Evolutionary conservation across 2,329 filamentous ascomycete species (phyloP).

Genomic region (Colletotrichum sp.): DNA sequence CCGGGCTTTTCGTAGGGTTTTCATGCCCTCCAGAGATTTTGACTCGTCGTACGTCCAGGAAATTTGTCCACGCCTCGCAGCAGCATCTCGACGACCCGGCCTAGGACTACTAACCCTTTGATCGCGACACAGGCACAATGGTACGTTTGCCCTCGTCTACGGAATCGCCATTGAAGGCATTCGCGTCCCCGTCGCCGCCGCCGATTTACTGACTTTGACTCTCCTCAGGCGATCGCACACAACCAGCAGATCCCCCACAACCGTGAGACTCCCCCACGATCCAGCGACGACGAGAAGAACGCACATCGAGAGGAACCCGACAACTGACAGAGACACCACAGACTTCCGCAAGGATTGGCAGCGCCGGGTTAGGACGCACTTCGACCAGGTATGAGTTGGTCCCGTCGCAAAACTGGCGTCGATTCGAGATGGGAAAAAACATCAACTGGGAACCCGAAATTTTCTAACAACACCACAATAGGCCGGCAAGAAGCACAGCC

Average conservation of each 20-base stretch:
- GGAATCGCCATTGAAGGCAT: not conserved
- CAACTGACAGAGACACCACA: conserved; percentile 51
- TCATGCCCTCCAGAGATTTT: conserved; percentile 46
- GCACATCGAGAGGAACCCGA: conserved; percentile 26
- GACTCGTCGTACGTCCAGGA: conserved; percentile 35
- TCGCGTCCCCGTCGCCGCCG: not conserved
- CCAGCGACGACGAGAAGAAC: not conserved
- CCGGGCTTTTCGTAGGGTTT: conserved; percentile 41
- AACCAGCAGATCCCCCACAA: conserved; percentile 98
- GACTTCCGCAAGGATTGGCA: conserved; percentile 99
- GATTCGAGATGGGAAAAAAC: conserved; percentile 22
- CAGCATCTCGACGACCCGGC: conserved; percentile 21
- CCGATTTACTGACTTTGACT: conserved; percentile 11
- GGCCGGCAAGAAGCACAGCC: conserved; percentile 95
- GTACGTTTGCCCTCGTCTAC: conserved; percentile 36
- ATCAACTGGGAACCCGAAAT: conserved; percentile 24
- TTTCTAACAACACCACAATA: conserved; percentile 40
- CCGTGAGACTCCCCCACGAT: conserved; percentile 64
- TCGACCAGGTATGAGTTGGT: conserved; percentile 87
- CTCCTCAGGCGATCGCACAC: conserved; percentile 85
- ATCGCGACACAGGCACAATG: conserved; percentile 59
- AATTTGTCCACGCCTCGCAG: conserved; percentile 20
- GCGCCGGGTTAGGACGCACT: conserved; percentile 97
- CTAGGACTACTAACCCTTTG: conserved; percentile 38
- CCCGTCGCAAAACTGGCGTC: conserved; percentile 17